Conservation (phyloP, 208 protist genomes). For the Sergeia podlipaevii region DNA sequence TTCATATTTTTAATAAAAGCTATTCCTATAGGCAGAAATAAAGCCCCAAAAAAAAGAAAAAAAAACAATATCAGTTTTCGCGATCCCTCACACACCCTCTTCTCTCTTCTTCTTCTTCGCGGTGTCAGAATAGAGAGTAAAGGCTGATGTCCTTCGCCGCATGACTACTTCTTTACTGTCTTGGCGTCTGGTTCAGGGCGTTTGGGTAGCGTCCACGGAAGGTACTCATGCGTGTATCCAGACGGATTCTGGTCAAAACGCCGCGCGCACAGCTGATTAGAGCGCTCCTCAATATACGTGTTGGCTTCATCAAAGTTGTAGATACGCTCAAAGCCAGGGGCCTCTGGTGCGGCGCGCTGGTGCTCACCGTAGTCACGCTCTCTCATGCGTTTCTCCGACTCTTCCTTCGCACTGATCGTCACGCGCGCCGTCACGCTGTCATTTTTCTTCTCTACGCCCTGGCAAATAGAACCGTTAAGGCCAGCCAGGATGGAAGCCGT, state of each 20-base stretch:
- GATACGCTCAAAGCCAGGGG: conserved; percentile 17
- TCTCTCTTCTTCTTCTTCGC: background rate
- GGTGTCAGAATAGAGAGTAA: conserved; percentile 9
- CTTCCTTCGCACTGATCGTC: conserved; percentile 64
- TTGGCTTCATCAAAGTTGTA: conserved; percentile 17
- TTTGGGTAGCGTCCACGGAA: conserved; percentile 35
- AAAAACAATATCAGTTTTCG: conserved; percentile 4
- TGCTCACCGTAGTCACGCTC: conserved; percentile 52
- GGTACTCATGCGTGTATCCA: conserved; percentile 58
- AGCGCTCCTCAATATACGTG: conserved; percentile 40
- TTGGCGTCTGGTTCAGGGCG: conserved; percentile 9
- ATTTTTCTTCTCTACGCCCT: conserved; percentile 26
- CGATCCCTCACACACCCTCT: background rate
- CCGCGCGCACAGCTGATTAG: conserved; percentile 12
- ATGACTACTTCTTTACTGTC: conserved; percentile 30
- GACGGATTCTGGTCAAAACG: conserved; percentile 51
- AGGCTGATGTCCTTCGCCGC: background rate
- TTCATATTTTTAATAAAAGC: too few species aligned
- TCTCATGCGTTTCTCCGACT: conserved; percentile 46
- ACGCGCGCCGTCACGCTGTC: conserved; percentile 41
- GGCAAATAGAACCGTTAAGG: conserved; percentile 11
- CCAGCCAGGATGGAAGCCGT: conserved; percentile 26
- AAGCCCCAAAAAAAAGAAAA: conserved; percentile 22
- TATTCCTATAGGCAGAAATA: too few species aligned
- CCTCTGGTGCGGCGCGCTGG: conserved; percentile 17